These are phyloP conservation scores for Sarocladiaceae sp. DNA, from an alignment of 2,329 filamentous ascomycete genomes.

Conservation along the genomic window DNA sequence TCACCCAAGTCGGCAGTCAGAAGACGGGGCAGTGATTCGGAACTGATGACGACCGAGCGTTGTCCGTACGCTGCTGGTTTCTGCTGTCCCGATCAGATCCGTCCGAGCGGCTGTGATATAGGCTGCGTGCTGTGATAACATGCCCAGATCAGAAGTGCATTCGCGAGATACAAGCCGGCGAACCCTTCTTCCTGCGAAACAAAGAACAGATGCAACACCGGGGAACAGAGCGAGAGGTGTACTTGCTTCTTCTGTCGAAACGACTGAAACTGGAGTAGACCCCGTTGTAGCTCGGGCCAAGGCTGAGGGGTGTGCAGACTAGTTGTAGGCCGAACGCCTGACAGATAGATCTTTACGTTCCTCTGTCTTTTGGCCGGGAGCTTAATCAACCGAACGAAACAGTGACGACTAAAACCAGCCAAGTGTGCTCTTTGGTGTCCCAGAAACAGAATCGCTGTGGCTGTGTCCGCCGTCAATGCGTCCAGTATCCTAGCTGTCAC, in stretches of 20 bases:
- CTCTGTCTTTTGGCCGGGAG: not conserved
- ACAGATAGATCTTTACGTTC: not conserved
- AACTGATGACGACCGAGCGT: slow-evolving; percentile 6
- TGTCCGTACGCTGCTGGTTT: not conserved
- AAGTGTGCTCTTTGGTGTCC: not conserved
- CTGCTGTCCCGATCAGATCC: slow-evolving; percentile 5
- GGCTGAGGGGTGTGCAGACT: not conserved
- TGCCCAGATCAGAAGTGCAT: slow-evolving; percentile 2
- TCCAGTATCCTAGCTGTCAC: not conserved
- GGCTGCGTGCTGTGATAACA: slow-evolving; percentile 3
- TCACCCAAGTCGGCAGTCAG: not conserved
- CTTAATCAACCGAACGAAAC: slow-evolving; percentile 5
- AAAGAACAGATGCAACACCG: not conserved
- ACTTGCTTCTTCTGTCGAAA: slow-evolving; percentile 6
- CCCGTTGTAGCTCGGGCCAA: slow-evolving; percentile 2
- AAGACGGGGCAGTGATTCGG: not conserved
- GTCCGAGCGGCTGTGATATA: slow-evolving; percentile 7
- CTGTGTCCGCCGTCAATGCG: not conserved
- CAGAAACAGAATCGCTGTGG: slow-evolving; percentile 4
- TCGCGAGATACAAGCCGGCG: not conserved
- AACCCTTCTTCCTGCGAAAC: slow-evolving; percentile 4
- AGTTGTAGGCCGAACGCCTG: not conserved
- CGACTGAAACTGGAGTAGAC: slow-evolving; percentile 9
- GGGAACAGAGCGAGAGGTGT: not conserved
- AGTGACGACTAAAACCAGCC: not conserved